Conservation (phyloP, 768 basidiomycete genomes). For the Holtermannia corniformis region DNA sequence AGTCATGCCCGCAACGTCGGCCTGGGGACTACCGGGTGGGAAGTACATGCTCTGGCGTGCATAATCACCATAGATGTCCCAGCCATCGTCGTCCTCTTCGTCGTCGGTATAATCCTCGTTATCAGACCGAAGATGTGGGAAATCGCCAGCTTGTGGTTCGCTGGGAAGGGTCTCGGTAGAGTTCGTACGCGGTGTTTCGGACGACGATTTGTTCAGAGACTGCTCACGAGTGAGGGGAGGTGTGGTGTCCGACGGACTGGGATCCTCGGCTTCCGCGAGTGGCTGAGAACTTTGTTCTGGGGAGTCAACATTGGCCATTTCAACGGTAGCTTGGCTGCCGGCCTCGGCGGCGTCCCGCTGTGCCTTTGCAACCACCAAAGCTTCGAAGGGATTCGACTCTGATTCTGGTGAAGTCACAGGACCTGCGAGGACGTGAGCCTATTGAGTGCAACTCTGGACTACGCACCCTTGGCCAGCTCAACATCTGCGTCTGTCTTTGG, state of each 20-base stretch:
- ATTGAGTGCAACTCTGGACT: neutral
- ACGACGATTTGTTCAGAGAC: conserved; percentile 1
- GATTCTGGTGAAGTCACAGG: no score
- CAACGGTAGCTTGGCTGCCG: no score
- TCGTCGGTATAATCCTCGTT: conserved; percentile 2
- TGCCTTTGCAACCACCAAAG: no score
- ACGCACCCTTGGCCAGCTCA: neutral
- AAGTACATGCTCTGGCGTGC: conserved; percentile 33
- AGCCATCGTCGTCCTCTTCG: conserved; percentile 15
- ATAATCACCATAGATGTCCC: conserved; percentile 38
- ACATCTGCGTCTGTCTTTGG: neutral
- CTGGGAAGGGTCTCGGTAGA: conserved; percentile 1
- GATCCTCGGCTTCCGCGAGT: neutral
- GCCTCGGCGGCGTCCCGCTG: no score
- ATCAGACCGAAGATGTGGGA: neutral
- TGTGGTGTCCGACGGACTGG: neutral
- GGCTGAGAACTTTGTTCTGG: neutral
- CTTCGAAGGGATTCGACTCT: no score
- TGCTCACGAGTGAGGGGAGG: conserved; percentile 8
- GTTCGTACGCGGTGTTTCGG: conserved; percentile 9
- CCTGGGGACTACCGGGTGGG: conserved; percentile 2
- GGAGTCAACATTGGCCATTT: no score
- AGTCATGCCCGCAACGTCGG: conserved; percentile 5
- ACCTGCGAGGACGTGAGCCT: neutral
- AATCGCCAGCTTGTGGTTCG: neutral